phyloP scores from a whole-genome alignment of 1,284 basidiomycete species.

The Rhodofomes roseus region DNA sequence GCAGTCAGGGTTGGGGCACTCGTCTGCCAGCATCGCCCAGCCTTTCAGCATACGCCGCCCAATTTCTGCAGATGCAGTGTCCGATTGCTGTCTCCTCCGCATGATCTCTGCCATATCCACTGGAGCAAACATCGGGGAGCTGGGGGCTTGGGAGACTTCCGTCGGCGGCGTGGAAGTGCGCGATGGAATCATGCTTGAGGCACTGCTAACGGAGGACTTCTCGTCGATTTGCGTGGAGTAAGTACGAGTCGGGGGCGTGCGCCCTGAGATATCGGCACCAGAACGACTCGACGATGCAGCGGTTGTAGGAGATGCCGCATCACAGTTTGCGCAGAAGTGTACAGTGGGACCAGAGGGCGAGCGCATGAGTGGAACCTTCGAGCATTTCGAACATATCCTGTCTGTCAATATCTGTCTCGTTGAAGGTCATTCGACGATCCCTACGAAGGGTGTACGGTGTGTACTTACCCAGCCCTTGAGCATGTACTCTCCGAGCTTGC shows the following conservation, averaged over 20 bases:
- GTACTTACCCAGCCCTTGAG: slow-evolving; percentile 69
- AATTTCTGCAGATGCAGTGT: slow-evolving; percentile 73
- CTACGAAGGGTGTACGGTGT: not conserved
- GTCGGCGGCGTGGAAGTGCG: slow-evolving; percentile 71
- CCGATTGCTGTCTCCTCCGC: slow-evolving; percentile 73
- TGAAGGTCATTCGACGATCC: not conserved
- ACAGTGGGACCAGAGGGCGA: slow-evolving; percentile 53
- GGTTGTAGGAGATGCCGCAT: slow-evolving; percentile 28
- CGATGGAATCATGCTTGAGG: slow-evolving; percentile 48
- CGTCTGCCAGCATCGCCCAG: slow-evolving; percentile 82
- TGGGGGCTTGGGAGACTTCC: slow-evolving; percentile 56
- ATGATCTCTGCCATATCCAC: slow-evolving; percentile 60
- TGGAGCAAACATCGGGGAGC: slow-evolving; percentile 59
- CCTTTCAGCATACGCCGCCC: slow-evolving; percentile 73
- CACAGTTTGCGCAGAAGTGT: slow-evolving; percentile 63
- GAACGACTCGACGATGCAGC: not conserved
- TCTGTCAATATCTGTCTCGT: slow-evolving; percentile 60
- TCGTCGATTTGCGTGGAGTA: slow-evolving; percentile 8
- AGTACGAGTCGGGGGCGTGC: not conserved
- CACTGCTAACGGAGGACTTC: slow-evolving; percentile 43
- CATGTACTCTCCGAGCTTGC: slow-evolving; percentile 65
- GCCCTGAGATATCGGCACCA: not conserved
- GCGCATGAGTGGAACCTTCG: slow-evolving; percentile 59
- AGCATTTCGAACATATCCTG: slow-evolving; percentile 55
- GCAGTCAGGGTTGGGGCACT: slow-evolving; percentile 65